Percentiles rank a stretch among this genome's conserved stretches.
phyloP scores from a whole-genome alignment of 225 moss, liverwort and hornwort genomes.

The Physcomitrium patens region DNA sequence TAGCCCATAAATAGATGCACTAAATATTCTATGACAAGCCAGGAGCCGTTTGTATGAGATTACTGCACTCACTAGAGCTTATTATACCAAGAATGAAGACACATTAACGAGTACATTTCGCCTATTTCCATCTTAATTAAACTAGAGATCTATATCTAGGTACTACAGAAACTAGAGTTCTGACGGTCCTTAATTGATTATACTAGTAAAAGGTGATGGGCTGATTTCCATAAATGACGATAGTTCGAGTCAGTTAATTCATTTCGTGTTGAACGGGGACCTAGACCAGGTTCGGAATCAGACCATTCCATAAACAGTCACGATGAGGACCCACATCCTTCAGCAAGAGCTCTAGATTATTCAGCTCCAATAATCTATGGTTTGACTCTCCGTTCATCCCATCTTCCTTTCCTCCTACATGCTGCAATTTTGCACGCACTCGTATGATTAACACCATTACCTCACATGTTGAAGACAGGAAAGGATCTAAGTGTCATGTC shows the following conservation, averaged over 20 bases:
- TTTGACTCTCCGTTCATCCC: conserved; percentile 31
- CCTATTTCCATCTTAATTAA: conserved; percentile 14
- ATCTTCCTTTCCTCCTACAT: conserved; percentile 40
- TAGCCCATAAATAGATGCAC: conserved; percentile 1
- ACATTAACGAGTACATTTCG: conserved; percentile 13
- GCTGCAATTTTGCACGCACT: conserved; percentile 37
- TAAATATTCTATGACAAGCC: conserved; percentile 14
- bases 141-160: background rate
- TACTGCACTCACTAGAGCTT: background rate
- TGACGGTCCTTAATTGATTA: conserved; percentile 12
- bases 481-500: background rate
- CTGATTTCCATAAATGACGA: conserved; percentile 4
- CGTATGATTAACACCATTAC: conserved; percentile 12
- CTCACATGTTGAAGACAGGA: background rate
- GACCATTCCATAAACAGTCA: conserved; percentile 58
- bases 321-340: conserved; percentile 60
- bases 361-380: conserved; percentile 36
- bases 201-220: conserved; percentile 1
- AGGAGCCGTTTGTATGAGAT: conserved; percentile 18
- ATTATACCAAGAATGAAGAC: conserved; percentile 4
- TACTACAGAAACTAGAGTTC: conserved; percentile 12
- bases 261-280: conserved; percentile 10
- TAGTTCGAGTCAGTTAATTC: background rate
- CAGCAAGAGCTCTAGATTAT: conserved; percentile 56
- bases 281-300: conserved; percentile 50